phyloP scores from a whole-genome alignment of 164 flowering plant species.

The Magnolia kwangsiensis region DNA sequence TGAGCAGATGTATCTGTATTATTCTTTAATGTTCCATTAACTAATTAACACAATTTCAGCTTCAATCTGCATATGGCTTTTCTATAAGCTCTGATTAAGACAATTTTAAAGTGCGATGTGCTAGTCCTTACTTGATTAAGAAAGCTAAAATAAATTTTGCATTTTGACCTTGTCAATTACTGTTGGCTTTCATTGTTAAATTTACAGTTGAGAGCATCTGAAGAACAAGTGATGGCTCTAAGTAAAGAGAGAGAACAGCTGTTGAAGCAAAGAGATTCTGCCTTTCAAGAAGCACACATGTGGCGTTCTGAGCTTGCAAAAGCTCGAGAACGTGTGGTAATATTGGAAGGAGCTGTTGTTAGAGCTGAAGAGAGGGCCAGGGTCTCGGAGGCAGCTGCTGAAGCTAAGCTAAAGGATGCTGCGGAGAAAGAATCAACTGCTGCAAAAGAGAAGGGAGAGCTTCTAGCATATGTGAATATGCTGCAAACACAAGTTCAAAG shows the following conservation, averaged over 20 bases:
- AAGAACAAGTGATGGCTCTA: constrained; percentile 48
- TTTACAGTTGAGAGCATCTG: constrained; percentile 64
- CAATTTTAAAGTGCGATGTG: no score
- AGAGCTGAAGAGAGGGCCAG: constrained; percentile 93
- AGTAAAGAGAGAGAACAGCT: constrained; percentile 69
- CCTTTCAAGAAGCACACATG: constrained; percentile 73
- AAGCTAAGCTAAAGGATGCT: constrained; percentile 70
- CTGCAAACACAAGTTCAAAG: constrained; percentile 81
- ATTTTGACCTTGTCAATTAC: no score
- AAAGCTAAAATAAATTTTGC: no score
- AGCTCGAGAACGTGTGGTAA: constrained; percentile 86
- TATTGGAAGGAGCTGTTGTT: constrained; percentile 81
- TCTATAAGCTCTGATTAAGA: neutral
- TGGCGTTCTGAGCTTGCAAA: constrained; percentile 99
- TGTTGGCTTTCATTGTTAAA: neutral
- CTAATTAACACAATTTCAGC: no score
- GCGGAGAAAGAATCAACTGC: constrained; percentile 60
- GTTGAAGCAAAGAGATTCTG: constrained; percentile 76
- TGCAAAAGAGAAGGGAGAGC: constrained; percentile 70
- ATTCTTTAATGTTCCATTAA: no score
- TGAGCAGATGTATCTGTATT: neutral
- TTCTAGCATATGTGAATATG: constrained; percentile 54
- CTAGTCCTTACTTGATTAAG: no score
- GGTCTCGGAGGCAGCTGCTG: constrained; percentile 71
- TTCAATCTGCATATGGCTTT: neutral